phyloP scores from a whole-genome alignment of 306 rosid species.

The Lagenaria siceraria region DNA sequence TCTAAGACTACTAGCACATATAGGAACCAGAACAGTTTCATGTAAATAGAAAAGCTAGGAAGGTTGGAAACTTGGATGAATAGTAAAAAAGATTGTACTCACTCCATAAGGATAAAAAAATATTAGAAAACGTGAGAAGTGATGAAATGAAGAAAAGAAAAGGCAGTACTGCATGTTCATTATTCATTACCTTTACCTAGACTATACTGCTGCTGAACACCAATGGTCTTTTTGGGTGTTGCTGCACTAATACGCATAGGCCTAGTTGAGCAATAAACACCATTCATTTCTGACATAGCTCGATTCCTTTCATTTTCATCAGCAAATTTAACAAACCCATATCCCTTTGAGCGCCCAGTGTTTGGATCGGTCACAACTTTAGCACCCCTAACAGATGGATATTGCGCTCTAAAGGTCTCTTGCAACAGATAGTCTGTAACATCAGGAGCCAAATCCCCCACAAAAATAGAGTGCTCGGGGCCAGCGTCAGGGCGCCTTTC shows the following conservation, averaged over 20 bases:
- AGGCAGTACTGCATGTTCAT: neutral
- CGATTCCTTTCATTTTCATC: conserved; percentile 81
- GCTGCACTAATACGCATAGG: conserved; percentile 95
- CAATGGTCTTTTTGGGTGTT: conserved; percentile 61
- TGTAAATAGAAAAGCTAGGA: neutral
- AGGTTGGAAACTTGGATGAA: neutral
- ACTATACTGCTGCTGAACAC: conserved; percentile 50
- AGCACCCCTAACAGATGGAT: conserved; percentile 85
- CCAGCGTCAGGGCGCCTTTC: conserved; percentile 72
- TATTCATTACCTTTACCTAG: conserved; percentile 35
- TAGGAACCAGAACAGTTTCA: neutral
- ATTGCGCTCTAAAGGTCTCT: conserved; percentile 60
- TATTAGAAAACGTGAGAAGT: neutral
- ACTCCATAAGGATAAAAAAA: neutral
- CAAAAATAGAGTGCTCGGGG: conserved; percentile 86
- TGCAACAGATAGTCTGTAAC: conserved; percentile 78
- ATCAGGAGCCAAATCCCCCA: conserved; percentile 86
- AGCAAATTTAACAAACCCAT: conserved; percentile 80
- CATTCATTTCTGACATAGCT: conserved; percentile 88
- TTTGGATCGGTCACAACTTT: conserved; percentile 81
- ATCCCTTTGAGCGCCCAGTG: conserved; percentile 80
- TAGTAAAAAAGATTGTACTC: neutral
- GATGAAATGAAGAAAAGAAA: neutral
- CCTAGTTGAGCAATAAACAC: conserved; percentile 74
- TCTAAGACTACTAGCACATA: neutral